Base-by-base conservation (phyloP, 257 asterid genomes). In the Nicotiana sylvestris region DNA sequence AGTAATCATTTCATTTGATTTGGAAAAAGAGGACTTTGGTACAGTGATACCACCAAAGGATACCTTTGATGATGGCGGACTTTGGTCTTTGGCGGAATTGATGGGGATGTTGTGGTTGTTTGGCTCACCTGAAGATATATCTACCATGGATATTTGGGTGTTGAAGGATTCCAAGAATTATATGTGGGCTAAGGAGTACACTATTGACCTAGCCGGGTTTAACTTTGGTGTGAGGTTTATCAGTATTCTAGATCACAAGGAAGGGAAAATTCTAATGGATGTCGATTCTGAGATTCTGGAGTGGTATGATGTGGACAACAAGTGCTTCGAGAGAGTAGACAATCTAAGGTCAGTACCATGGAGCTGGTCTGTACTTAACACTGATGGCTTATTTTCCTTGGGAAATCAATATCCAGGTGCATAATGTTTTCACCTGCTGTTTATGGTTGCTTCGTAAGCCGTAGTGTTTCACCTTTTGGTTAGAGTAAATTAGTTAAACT, bases 101-200 rank as follows among this genome's bases (percentile, higher is more conserved):
- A 88, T 90, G 35, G 93, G 91, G 64, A 84, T 55, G 35, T 77
- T 91, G 86, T 88, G 93, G 67, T 85, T 91, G 88, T 88, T 90
- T 68, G 92, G 90, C 64, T 85, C 61, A 67, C 62, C 79, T 64
- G 78, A 72, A 89, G 12, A 84, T 81, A 87, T 89, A 5, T 72
- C 18, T 15, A 81, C 86, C 9, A 85, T 91, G 87, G 91, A 91
- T 81, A 87, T 90, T 69, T 91, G 95, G 95, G 90, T 87, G 72
- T 80, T 90, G 88, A 83, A 77, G 78, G 95, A 88, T 84, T 11
- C 62, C 4, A 88, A 86, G 82, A 85, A 81, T 67, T 90, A 86
- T 9, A 60, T 1, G 61, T 90, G 95, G 93, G 91, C 69, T 60
- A 74, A 84, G 76, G 91, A 90, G 30, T 89, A 85, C 55, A 87